phyloP scores from a whole-genome alignment of 139 green algal genomes.

The Chlorella sp. region DNA sequence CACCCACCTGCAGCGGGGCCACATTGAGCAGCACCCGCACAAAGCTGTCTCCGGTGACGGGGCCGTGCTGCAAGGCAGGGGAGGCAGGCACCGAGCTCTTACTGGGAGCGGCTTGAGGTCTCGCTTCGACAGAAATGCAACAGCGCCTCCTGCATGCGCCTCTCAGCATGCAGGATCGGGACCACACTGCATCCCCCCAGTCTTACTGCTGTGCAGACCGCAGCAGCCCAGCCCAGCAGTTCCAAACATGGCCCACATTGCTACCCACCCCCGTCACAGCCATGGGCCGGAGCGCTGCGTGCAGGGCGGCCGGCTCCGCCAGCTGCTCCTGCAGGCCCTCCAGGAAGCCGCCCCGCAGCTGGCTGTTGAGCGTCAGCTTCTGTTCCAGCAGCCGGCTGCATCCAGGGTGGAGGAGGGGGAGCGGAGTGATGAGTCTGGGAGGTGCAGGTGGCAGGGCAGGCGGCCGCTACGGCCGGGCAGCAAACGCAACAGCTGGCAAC shows the following conservation, averaged over 20 bases:
- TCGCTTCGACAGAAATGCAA: too few relatives aligned
- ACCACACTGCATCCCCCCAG: background rate
- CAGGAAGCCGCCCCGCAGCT: conserved; percentile 31
- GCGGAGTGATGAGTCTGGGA: too few relatives aligned
- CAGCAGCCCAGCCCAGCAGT: too few relatives aligned
- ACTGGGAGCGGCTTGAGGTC: background rate
- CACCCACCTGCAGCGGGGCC: conserved; percentile 38
- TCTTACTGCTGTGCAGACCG: background rate
- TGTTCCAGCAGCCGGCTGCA: conserved; percentile 34
- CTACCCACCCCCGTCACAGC: conserved; percentile 25
- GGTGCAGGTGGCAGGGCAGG: background rate
- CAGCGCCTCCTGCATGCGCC: background rate
- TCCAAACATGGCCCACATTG: too few relatives aligned
- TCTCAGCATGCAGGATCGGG: too few relatives aligned
- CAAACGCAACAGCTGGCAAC: background rate
- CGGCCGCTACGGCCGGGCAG: background rate
- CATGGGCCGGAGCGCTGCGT: conserved; percentile 43
- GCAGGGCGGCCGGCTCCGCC: background rate
- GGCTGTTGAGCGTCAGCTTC: conserved; percentile 38
- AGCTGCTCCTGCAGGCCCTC: conserved; percentile 28
- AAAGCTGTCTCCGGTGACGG: conserved; percentile 46
- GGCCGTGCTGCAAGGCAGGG: conserved; percentile 16
- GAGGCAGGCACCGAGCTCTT: background rate
- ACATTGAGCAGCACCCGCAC: conserved; percentile 47
- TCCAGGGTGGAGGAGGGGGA: background rate